Evolutionary conservation across 179 eudicot species (phyloP).

Genomic region (Spinacia oleracea): DNA sequence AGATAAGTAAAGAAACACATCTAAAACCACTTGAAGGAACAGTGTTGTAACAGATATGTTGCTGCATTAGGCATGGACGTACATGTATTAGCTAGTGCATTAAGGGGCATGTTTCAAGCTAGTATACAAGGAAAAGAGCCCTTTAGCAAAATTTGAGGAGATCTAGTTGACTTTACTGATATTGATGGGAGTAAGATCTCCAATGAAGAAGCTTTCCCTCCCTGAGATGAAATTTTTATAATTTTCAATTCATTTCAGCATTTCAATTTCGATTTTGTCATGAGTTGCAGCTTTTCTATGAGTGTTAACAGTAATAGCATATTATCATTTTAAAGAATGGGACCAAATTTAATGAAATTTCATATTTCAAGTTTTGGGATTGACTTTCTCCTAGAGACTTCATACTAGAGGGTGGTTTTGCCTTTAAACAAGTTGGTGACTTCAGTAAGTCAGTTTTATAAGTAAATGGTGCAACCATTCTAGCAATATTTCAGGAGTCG

Average conservation of each 20-base stretch:
- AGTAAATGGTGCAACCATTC: not conserved
- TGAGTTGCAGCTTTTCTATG: not conserved
- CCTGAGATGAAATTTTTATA: not conserved
- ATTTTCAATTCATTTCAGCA: not conserved
- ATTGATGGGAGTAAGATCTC: not conserved
- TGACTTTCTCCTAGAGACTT: not conserved
- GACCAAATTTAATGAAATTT: not conserved
- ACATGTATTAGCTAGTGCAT: not conserved
- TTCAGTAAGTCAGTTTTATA: not conserved
- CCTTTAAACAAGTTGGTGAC: not conserved
- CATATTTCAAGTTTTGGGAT: not conserved
- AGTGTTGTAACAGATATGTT: not conserved
- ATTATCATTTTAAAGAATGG: not conserved
- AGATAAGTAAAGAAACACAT: not conserved
- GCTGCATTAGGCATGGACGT: not conserved
- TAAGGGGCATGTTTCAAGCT: not conserved
- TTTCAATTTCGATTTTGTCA: not conserved
- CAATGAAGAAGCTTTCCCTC: not conserved
- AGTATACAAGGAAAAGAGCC: not conserved
- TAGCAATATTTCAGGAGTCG: not conserved
- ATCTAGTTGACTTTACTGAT: not conserved
- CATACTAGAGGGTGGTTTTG: not conserved
- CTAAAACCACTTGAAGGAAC: not conserved
- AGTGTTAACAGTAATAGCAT: not conserved
- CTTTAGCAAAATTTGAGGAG: not conserved